Evolutionary conservation across 179 eudicot genomes (phyloP), one percentile per base, ranked within the genome.

Genomic region (Nepenthes alata): DNA sequence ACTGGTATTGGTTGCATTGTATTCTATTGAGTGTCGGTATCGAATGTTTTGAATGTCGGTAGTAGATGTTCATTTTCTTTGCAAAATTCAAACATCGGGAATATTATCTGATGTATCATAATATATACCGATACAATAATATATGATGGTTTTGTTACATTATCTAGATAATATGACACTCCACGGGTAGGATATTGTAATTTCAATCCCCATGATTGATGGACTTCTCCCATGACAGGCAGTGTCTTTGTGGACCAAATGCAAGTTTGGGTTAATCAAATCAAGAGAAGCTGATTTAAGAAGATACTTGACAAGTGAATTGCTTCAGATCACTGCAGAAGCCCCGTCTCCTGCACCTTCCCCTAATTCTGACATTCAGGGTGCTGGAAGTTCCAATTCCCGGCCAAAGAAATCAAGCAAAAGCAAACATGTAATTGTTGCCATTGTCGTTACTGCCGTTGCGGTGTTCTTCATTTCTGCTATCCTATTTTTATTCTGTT

Each of bases 371-470:
- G 25, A 25, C 25, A 25, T 25, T 25, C 25, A n/a, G 1, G 45
- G 8, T 41, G 5, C 45, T 52, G 59, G 62, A 6, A 64, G 60
- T 65, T 68, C 67, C 55, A 56, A 59, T 56, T 61, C 83, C 60
- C 60, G 51, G 36, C 47, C 68, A 25, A 63, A 64, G 14, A 37
- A 67, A 50, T 14, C 73, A 36, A 66, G 55, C 51, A 61, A 66
- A 37, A 58, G 55, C 61, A 70, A 25, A 67, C 44, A 47, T 10
- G 79, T 60, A 41, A 71, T 89, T 47, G 67, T 90, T 58, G 55
- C 84, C 59, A 47, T 90, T 58, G 78, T 60, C 65, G 76, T 72
- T 60, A 83, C 99, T 67, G 97, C 96, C 1, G 56, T 62, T 52
- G 81, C 73, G 14, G 81, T 91, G n/a, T 83, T 90, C 61, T 11